Evolutionary conservation across 306 rosid species (phyloP), one percentile per base, ranked within the genome.

Genomic region (Gastrolobium bilobum): DNA sequence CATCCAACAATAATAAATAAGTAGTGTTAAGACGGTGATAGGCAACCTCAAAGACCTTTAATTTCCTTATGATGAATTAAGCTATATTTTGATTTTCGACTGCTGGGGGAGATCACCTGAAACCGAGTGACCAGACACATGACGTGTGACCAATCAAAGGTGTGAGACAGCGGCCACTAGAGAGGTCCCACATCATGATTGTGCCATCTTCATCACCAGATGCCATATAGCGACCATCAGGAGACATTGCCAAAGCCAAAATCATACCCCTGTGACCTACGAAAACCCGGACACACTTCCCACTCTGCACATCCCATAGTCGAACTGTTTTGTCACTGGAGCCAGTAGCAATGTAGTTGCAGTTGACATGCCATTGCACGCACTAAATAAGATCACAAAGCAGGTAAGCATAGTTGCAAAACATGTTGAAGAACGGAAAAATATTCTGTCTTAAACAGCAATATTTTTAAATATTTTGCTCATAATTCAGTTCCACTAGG

Each of bases 351-450:
- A 96, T 87, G 86, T 96, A 96, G 90, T 96, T 96, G 96, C 99
- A 96, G 92, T 96, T 96, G 87, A 83, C 88, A 82, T 96, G 99
- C 99, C 99, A 96, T 86, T 96, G 99, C 68, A 96, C 96, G 58
- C 98, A 92, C 99, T 90, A 68, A 4, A 73, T 53, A 66, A 68
- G 66, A 63, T 29, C 10, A 79, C 34, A 50, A 39, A 74, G 78
- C 47, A 70, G 46, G 73, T 53, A 43, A 79, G 39, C 63, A 50
- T 58, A 30, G 47, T 66, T 11, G 46, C 37, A 43, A 56, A 7
- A 47, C 46, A 52, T 33, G 51, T 51, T 57, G n/a, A 38, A 44
- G 3, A 10, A 35, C n/a, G 0, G 33, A 26, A 26, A 50, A 44
- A 5, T 13, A 42, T 48, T 42, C 56, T 5, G 50, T 3, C 34